phyloP scores from a whole-genome alignment of 1,284 basidiomycete species.

The Moesziomyces parantarcticus region DNA sequence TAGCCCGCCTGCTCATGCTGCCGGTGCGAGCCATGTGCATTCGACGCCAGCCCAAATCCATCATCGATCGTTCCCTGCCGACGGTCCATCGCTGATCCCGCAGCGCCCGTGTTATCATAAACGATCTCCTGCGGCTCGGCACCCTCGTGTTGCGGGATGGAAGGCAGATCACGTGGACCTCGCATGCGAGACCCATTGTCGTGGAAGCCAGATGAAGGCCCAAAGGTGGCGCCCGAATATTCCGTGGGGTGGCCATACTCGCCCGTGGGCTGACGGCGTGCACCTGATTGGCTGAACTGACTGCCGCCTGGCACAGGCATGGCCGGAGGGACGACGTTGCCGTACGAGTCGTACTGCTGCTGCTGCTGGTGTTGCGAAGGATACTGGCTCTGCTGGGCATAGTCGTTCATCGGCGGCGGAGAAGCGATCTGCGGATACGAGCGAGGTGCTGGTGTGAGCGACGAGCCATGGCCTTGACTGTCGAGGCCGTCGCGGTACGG shows the following conservation, averaged over 20 bases:
- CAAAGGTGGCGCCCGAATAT: constrained; percentile 48
- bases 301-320: constrained; percentile 15
- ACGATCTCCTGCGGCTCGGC: constrained; percentile 28
- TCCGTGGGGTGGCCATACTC: constrained; percentile 51
- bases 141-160: constrained; percentile 27
- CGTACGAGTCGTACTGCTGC: constrained; percentile 36
- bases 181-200: constrained; percentile 15
- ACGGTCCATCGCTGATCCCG: constrained; percentile 11
- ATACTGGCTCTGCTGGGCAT: constrained; percentile 19
- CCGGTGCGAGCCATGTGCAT: constrained; percentile 20
- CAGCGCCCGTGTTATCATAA: constrained; percentile 16
- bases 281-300: constrained; percentile 19
- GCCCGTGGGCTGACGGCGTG: constrained; percentile 35
- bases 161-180: constrained; percentile 25
- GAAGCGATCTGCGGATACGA: constrained; percentile 34
- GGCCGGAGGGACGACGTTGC: constrained; percentile 18
- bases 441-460: constrained; percentile 30
- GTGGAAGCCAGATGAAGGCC: constrained; percentile 19
- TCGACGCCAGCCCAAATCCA: constrained; percentile 49
- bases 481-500: constrained; percentile 51
- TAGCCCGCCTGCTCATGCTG: constrained; percentile 18
- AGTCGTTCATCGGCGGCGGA: constrained; percentile 29
- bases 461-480: background rate
- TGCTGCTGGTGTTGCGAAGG: constrained; percentile 13
- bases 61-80: constrained; percentile 50